Evolutionary conservation across 2,329 filamentous ascomycete genomes (phyloP).

Genomic region (Scytalidium sp.): DNA sequence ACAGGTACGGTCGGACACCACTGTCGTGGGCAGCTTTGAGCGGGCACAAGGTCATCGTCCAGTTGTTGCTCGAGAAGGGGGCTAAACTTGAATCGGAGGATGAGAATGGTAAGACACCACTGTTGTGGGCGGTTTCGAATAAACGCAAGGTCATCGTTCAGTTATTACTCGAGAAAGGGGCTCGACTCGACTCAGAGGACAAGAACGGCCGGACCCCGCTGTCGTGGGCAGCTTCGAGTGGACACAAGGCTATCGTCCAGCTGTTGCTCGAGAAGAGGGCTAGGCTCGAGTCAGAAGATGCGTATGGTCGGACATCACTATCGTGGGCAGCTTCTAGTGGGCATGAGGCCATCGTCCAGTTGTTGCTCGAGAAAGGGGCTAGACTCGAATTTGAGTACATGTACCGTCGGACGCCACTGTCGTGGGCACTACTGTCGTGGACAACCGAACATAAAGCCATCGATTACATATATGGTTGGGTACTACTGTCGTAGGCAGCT

Average conservation of each 20-base stretch:
- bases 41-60: conserved; percentile 5
- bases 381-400: too few relatives aligned
- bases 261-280: conserved; percentile 16
- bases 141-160: background rate
- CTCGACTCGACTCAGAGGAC: conserved; percentile 21
- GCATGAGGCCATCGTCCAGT: conserved; percentile 4
- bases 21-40: conserved; percentile 6
- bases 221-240: conserved; percentile 12
- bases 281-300: conserved; percentile 9
- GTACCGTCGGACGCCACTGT: too few relatives aligned
- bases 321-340: conserved; percentile 2
- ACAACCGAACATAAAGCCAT: too few relatives aligned
- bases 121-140: background rate
- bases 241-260: conserved; percentile 10
- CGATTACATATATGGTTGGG: too few relatives aligned
- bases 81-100: too few relatives aligned
- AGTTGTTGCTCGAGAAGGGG: conserved; percentile 3
- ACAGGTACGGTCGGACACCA: background rate
- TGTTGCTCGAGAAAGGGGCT: conserved; percentile 6
- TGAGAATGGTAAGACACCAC: too few relatives aligned
- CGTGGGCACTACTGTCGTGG: too few relatives aligned
- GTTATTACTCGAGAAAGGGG: conserved; percentile 4
- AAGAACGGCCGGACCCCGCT: conserved; percentile 18
- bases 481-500: too few relatives aligned
- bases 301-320: conserved; percentile 15